Conservation (phyloP, 192 early-diverging fungal genomes). For the Linnemannia schmuckeri region DNA sequence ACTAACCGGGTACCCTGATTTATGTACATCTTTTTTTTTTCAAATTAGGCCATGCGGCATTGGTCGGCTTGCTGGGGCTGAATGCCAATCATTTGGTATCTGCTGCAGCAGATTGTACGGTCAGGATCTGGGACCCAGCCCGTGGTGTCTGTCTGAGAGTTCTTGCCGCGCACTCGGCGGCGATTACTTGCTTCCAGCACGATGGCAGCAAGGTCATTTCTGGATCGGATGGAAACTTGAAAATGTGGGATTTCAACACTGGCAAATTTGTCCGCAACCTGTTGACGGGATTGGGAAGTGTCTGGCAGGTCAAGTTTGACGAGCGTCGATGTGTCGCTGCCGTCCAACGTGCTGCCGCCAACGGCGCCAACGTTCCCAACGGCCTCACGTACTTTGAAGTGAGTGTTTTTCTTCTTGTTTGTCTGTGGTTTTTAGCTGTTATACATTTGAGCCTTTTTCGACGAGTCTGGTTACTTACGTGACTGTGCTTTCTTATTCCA, state of each 20-base stretch:
- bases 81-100: slow-evolving; percentile 89
- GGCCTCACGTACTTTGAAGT: slow-evolving; percentile 84
- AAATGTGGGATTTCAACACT: slow-evolving; percentile 96
- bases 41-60: slow-evolving; percentile 84
- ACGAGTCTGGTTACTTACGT: too few relatives aligned
- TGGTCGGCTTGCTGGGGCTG: slow-evolving; percentile 94
- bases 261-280: slow-evolving; percentile 89
- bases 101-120: slow-evolving; percentile 93
- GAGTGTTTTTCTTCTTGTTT: background rate
- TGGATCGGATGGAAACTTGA: slow-evolving; percentile 93
- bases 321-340: slow-evolving; percentile 85
- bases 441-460: background rate
- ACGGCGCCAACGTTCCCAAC: slow-evolving; percentile 52
- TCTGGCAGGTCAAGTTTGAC: slow-evolving; percentile 97
- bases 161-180: slow-evolving; percentile 83
- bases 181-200: slow-evolving; percentile 99
- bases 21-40: background rate
- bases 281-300: slow-evolving; percentile 82
- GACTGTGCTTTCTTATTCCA: background rate
- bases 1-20: background rate
- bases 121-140: slow-evolving; percentile 91
- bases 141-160: slow-evolving; percentile 73
- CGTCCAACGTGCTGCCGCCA: slow-evolving; percentile 65
- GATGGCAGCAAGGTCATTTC: slow-evolving; percentile 94
- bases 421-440: background rate